Conservation (phyloP, 345 rosid species). For the Rhizophora apiculata region DNA sequence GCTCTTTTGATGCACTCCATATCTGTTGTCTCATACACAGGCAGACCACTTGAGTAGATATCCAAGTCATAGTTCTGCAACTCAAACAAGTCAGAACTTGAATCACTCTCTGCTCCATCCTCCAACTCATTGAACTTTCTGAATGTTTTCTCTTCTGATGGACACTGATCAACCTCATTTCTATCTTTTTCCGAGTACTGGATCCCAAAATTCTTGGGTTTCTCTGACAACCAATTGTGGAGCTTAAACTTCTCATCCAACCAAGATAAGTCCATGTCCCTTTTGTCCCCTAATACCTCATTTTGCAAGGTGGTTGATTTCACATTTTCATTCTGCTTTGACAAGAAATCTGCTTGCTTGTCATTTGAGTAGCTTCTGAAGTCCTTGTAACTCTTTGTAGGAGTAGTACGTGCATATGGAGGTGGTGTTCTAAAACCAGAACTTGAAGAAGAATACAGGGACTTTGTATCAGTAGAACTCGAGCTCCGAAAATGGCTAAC, state of each 20-base stretch:
- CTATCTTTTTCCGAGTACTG: conserved; percentile 24
- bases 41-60: conserved; percentile 59
- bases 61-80: conserved; percentile 71
- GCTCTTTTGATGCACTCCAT: conserved; percentile 66
- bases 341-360: conserved; percentile 36
- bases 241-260: conserved; percentile 12
- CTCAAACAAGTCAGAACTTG: conserved; percentile 95
- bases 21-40: conserved; percentile 86
- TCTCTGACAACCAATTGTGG: conserved; percentile 6
- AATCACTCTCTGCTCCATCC: conserved; percentile 80
- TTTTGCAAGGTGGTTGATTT: conserved; percentile 11
- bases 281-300: conserved; percentile 29
- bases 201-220: conserved; percentile 1
- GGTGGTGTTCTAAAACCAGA: conserved; percentile 83
- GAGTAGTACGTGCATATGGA: conserved; percentile 47
- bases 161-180: conserved; percentile 22
- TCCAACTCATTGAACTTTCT: conserved; percentile 40
- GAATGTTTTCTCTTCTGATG: conserved; percentile 23
- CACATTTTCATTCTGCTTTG: conserved; percentile 24
- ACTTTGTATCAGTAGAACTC: conserved; percentile 45
- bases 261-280: conserved; percentile 15
- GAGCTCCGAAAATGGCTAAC: conserved; percentile 79
- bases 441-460: conserved; percentile 53
- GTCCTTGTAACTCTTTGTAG: conserved; percentile 54
- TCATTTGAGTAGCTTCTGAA: conserved; percentile 50